Percentiles rank a stretch among this genome's conserved stretches.
Evolutionary conservation across 208 protist genomes (phyloP).

Genomic region (Endotrypanum monterogeii): DNA sequence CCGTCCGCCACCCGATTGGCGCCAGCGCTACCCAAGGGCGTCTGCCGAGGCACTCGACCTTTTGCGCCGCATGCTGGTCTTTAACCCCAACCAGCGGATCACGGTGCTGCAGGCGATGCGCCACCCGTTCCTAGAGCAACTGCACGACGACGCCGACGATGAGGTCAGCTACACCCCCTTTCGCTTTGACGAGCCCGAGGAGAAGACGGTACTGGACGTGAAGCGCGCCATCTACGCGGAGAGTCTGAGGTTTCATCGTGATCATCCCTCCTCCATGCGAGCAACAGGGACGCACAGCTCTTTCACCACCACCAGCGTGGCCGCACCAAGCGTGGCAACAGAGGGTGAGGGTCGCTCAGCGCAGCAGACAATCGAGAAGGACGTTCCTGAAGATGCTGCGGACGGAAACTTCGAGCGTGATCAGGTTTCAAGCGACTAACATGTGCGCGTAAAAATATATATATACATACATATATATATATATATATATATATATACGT

Average conservation of each 20-base stretch:
- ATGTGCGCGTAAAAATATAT: background rate
- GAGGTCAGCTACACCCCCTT: conserved; percentile 56
- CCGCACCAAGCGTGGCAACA: conserved; percentile 50
- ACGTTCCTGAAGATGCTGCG: conserved; percentile 34
- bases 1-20: conserved; percentile 59
- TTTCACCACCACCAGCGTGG: conserved; percentile 24
- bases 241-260: conserved; percentile 73
- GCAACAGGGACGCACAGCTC: conserved; percentile 21
- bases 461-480: too few species aligned
- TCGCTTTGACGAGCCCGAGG: conserved; percentile 77
- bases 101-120: conserved; percentile 90
- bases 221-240: conserved; percentile 88
- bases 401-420: conserved; percentile 51
- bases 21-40: conserved; percentile 74
- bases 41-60: conserved; percentile 88
- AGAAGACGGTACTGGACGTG: conserved; percentile 77
- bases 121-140: conserved; percentile 83
- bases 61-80: conserved; percentile 91
- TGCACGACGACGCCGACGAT: conserved; percentile 89
- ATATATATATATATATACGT: too few species aligned
- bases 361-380: conserved; percentile 78
- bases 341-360: conserved; percentile 73
- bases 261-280: conserved; percentile 37
- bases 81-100: conserved; percentile 92
- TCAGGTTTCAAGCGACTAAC: conserved; percentile 3